Base-by-base conservation (phyloP, 176 grass and related monocot species). In the Lolium multiflorum region DNA sequence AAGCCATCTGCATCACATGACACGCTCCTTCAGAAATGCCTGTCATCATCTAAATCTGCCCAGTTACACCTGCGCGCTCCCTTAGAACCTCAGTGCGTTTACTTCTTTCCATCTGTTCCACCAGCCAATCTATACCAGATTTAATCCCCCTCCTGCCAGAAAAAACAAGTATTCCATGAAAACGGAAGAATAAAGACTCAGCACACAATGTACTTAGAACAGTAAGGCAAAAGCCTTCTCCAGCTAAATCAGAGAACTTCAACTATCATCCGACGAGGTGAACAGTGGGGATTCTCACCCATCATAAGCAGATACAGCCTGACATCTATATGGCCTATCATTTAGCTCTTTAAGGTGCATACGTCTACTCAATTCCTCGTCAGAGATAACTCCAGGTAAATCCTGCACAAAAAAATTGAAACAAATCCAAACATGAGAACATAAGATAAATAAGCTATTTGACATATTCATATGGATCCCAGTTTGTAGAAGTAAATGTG, bases 271-370 rank as follows among this genome's bases (percentile, higher is more conserved):
- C 9, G 7, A 76, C 47, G 13, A 79, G 9, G n/a, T 62, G 57
- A 79, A 64, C 57, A 80, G 35, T 26, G 70, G 20, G 1, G 11
- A 47, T 77, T 85, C 94, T 97, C 70, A 94, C 93, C 93, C 96
- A 72, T 96, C 90, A 86, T 95, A 96, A 65, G 93, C 88, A 59
- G 92, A 98, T 88, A 94, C 87, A 89, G 90, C 89, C 73, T 94
- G 83, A 85, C 89, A 96, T 88, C 89, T 91, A 79, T 88, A 92
- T 58, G 81, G 81, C 74, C 93, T 91, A 25, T 92, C 96, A 86
- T 91, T 87, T 85, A 98, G 76, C 71, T 92, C 93, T 85, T 95
- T 88, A 64, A 97, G 82, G 82, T 91, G 88, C 69, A 98, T 74
- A 89, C 89, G 91, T 82, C 87, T 94, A 81, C 82, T 79, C 82